Percentiles rank a stretch among this genome's conserved stretches.
These are phyloP conservation scores for Microcyclospora tardicrescens DNA, from an alignment of 2,329 filamentous ascomycete genomes.

Conservation along the genomic window DNA sequence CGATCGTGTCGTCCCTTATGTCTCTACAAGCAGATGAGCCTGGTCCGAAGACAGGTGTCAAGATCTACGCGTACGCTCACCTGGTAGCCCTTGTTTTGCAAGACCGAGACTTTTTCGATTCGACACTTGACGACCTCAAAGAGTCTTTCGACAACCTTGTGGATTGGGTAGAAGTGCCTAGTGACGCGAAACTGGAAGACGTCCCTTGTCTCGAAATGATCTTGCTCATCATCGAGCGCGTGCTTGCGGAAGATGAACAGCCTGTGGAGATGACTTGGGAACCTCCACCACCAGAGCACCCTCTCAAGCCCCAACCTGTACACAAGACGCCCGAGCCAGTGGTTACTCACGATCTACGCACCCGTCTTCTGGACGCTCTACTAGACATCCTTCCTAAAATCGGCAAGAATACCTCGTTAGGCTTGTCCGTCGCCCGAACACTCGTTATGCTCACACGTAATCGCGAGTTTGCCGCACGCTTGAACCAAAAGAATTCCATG, in stretches of 20 bases:
- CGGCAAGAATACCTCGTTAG: conserved; percentile 74
- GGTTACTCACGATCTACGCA: conserved; percentile 52
- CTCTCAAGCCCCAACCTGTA: conserved; percentile 32
- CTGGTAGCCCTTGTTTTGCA: conserved; percentile 79
- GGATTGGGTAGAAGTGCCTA: conserved; percentile 60
- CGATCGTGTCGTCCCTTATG: conserved; percentile 71
- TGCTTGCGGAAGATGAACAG: conserved; percentile 80
- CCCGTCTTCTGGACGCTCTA: conserved; percentile 60
- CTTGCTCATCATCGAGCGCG: conserved; percentile 74
- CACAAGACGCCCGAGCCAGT: conserved; percentile 49
- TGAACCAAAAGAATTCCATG: conserved; percentile 81
- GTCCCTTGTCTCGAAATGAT: conserved; percentile 89
- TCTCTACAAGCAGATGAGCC: conserved; percentile 45
- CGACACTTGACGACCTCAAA: conserved; percentile 60
- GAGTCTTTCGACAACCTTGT: conserved; percentile 66
- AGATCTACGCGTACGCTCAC: conserved; percentile 84
- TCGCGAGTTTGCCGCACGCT: conserved; percentile 56
- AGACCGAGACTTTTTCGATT: conserved; percentile 65
- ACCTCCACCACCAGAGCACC: conserved; percentile 31
- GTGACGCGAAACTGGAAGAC: conserved; percentile 57
- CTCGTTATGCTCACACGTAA: conserved; percentile 78
- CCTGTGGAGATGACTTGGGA: conserved; percentile 61
- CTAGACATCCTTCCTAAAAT: conserved; percentile 73
- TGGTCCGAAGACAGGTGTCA: conserved; percentile 43
- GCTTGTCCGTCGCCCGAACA: conserved; percentile 69